Base-by-base conservation (phyloP, 202 grass and related monocot species). In the Tripidium arundinaceum region DNA sequence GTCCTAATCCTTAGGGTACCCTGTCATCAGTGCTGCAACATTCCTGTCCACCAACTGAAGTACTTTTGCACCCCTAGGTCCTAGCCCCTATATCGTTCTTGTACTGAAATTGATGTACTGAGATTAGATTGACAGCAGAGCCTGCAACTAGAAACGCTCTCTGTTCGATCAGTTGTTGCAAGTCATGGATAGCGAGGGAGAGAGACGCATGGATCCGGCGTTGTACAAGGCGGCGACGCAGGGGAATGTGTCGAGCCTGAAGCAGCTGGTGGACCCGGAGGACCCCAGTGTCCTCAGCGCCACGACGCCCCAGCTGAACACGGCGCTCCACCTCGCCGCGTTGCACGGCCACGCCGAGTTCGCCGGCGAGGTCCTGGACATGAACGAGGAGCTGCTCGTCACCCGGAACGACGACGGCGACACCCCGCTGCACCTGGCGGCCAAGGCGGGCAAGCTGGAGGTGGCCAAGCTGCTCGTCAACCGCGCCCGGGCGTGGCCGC, bases 351-450 rank as follows among this genome's bases (percentile, higher is more conserved):
- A 92, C 72, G 61, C 16, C 11, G 75, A 38, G 6, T 74, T 92
- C 67, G 85, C 79, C 31, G 0, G n/a, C 26, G 58, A 22, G 75
- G 81, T 71, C 24, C 72, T 90, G 25, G 73, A 0, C 6, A 33
- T 24, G 46, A 1, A 52, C 10, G 31, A 52, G 10, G 49, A 49
- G 36, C 71, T 86, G 29, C 80, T 96, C 21, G 28, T 67, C 54
- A 26, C 34, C 75, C 45, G 26, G 46, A 92, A 92, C 41, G 39
- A 19, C 12, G 83, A 88, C 27, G 85, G 77, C 9, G 83, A 96
- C 64, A 96, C 91, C 87, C 90, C 93, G 38, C 64, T 96, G 63
- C 93, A 96, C 74, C 31, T 90, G 15, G 93, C 90, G 36, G 86
- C 83, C 12, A 79, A 73, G 78, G 42, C n/a, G 4, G 94, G 94